phyloP scores from a whole-genome alignment of 352 stramenopile species.

The Pythium plurisporium region DNA sequence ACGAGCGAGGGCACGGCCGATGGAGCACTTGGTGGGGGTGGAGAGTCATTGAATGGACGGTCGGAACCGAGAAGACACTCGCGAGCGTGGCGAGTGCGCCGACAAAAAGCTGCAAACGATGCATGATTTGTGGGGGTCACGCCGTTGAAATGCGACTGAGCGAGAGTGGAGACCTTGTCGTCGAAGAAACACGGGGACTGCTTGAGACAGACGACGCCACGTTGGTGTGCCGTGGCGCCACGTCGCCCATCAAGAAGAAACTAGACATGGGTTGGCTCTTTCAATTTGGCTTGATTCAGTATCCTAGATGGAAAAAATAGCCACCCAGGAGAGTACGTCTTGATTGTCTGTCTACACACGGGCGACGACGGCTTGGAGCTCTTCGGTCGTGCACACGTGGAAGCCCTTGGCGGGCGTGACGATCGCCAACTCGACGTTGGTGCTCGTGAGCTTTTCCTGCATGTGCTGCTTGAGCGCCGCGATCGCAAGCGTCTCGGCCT shows the following conservation, averaged over 20 bases:
- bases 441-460: conserved; percentile 98
- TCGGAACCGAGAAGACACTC: not conserved
- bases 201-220: no score
- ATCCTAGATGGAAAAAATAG: conserved; percentile 12
- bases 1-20: conserved; percentile 1
- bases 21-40: not conserved
- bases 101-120: not conserved
- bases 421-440: conserved; percentile 98
- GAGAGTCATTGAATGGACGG: not conserved
- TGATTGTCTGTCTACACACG: conserved; percentile 44
- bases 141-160: no score
- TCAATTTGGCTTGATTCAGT: conserved; percentile 18
- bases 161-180: not conserved
- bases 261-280: conserved; percentile 2
- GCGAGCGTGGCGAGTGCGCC: not conserved
- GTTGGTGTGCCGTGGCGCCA: no score
- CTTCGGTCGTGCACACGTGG: conserved; percentile 90
- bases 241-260: conserved; percentile 14
- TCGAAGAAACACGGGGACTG: no score
- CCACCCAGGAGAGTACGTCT: not conserved
- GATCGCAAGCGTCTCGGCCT: conserved; percentile 96
- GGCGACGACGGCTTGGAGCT: conserved; percentile 92
- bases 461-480: conserved; percentile 98
- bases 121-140: no score
- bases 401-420: conserved; percentile 95